Evolutionary conservation across 2,329 filamentous ascomycete genomes (phyloP), one percentile per base, ranked within the genome.

Genomic region (Penicillium palitans): DNA sequence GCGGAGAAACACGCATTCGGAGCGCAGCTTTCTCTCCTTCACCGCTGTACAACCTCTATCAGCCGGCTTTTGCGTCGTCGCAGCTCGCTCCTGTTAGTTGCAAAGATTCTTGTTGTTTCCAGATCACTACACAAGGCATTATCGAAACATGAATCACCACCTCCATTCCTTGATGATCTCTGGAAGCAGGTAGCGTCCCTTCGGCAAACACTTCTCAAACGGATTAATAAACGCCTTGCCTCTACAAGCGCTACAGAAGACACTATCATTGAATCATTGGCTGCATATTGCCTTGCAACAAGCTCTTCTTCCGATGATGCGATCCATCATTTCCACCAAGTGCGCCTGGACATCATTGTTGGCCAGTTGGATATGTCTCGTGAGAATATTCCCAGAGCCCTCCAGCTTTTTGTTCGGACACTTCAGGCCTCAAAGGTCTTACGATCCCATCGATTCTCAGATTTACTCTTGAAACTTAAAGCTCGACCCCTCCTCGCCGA

Each of bases 251-350:
- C 58, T 68, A 80, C 59, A 24, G 70, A 74, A 37, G 75, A 79
- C 4, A 74, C 72, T 33, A 81, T 95, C 17, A 79, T 93, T 13
- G 88, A 91, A 66, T 87, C 88, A 0, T 81, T 97, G 64, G 90
- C 87, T 56, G 92, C 93, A 0, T 93, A 92, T 72, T 92, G 91
- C 61, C 80, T 98, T 51, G 86, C 87, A 1, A 92, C 89, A 3
- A 96, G 86, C 68, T 91, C 89, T 0, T 90, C 91, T 0, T 87
- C 90, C 0, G 87, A 84, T 57, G 92, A 96, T 70, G 89, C 91
- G 0, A 75, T 97, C 53, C 81, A 85, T 8, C 87, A 95, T 74
- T 93, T 97, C 67, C 82, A 96, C 50, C 83, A 87, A 52, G 83
- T 92, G 8, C 83, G 93, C 45, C 83, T 84, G 41, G 84, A 89